Evolutionary conservation across 192 early-diverging fungal species (phyloP), one percentile per base, ranked within the genome.

Genomic region (Podila verticillata): DNA sequence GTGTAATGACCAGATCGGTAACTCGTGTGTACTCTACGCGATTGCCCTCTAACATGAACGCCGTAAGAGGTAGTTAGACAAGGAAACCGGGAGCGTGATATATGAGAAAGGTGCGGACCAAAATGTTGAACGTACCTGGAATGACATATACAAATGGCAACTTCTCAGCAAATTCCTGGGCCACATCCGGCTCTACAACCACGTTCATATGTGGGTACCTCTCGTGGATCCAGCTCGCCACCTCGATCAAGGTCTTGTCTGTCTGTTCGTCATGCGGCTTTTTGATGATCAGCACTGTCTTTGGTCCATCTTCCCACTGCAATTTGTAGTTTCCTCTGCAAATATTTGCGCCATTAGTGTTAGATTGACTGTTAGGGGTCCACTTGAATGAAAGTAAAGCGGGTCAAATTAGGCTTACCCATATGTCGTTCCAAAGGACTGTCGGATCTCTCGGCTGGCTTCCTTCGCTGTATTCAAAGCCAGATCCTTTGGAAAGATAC

Each of bases 1-100:
- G 84, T n/a, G 95, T 95, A n/a, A 97, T 86, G 7, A 92, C 94
- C 73, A 95, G 92, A 75, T 97, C 95, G 0, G 94, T 89, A 0
- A 87, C 83, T 26, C 93, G 82, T 9, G 90, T 79, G 74, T 93
- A 93, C 72, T 94, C 92, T n/a, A 60, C 66, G 19, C 72, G 70
- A 31, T 84, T 65, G 22, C 68, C 82, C 64, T 73, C 73, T 44
- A 80, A 44, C 13, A 44, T 44, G 12, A 44, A 39, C 13, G 7
- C 3, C 39, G 2, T 15, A 44, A 1, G 2, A 4, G 17, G 12
- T 22, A n/a, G 17, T 36, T 12, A 10, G 20, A 22, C 5, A 35
- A 20, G 29, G 22, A 48, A 61, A 32, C 0, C 51, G 22, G 10
- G 30, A 30, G n/a, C n/a, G n/a, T n/a, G n/a, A 30, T 39, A 57